A percentile compares a stretch with the other conserved stretches of the same genome.
Evolutionary conservation across 2,329 filamentous ascomycete species (phyloP).

Genomic region (Fusarium sp.): DNA sequence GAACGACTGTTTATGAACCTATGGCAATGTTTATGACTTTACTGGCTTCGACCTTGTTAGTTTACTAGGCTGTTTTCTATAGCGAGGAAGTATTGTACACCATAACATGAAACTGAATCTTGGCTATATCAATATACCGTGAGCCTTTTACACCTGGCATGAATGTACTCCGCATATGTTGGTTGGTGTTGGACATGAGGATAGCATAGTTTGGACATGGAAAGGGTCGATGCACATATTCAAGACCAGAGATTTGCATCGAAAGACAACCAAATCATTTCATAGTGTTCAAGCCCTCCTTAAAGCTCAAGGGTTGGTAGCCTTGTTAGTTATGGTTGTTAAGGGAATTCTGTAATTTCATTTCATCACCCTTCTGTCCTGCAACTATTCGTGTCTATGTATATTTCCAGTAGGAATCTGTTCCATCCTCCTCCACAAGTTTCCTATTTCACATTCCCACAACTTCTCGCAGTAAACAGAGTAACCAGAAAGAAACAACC

Average conservation of each 20-base stretch:
- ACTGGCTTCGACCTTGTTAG: constrained; percentile 4
- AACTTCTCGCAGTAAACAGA: constrained; percentile 44
- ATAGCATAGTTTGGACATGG: no score
- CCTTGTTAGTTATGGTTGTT: neutral
- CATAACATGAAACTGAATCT: neutral
- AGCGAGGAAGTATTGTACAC: neutral
- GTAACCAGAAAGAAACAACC: constrained; percentile 50
- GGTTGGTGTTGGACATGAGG: no score
- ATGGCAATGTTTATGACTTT: constrained; percentile 4
- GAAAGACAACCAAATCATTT: no score
- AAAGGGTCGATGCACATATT: no score
- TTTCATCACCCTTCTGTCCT: constrained; percentile 34
- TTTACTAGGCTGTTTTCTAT: constrained; percentile 1
- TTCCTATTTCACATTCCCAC: constrained; percentile 40
- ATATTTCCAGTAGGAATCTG: constrained; percentile 38
- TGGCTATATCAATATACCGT: neutral
- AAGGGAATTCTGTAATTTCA: constrained; percentile 8
- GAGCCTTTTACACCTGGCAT: neutral
- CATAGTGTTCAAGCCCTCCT: no score
- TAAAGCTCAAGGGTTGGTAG: neutral
- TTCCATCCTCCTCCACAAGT: constrained; percentile 21
- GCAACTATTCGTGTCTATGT: constrained; percentile 42
- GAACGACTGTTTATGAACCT: constrained; percentile 2
- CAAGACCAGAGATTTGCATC: no score
- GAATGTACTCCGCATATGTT: no score